Conservation (phyloP, 345 rosid species). For the Dovyalis caffra region DNA sequence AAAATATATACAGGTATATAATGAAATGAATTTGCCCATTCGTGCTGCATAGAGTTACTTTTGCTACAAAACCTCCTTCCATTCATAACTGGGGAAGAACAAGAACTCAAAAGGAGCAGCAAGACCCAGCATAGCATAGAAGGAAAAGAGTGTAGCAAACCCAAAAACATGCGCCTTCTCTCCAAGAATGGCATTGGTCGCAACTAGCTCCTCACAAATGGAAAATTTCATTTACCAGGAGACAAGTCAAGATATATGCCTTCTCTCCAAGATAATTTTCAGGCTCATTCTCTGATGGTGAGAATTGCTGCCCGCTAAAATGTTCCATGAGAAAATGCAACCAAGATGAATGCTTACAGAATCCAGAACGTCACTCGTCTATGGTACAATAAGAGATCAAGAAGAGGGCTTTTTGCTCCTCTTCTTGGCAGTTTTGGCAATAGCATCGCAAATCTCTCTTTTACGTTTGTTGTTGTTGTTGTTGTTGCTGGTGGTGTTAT, state of each 20-base stretch:
- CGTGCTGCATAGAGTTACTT: background rate
- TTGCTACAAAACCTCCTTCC: background rate
- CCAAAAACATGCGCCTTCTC: no score
- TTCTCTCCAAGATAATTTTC: background rate
- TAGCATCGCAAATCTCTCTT: slow-evolving; percentile 48
- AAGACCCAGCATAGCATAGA: background rate
- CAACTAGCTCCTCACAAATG: background rate
- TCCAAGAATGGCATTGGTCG: background rate
- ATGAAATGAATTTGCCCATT: no score
- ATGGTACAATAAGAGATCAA: slow-evolving; percentile 19
- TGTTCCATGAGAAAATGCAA: slow-evolving; percentile 2
- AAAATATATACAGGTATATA: no score
- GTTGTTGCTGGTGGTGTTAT: slow-evolving; percentile 40
- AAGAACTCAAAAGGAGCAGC: background rate
- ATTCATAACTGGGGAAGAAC: background rate
- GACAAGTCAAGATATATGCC: background rate
- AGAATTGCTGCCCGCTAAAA: background rate
- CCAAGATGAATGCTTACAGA: background rate
- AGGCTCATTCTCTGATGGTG: background rate
- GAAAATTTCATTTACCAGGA: background rate
- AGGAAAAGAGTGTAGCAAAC: background rate
- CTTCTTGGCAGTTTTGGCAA: slow-evolving; percentile 47
- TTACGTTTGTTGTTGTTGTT: slow-evolving; percentile 35
- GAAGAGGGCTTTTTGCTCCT: slow-evolving; percentile 45
- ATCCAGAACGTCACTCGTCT: background rate